Evolutionary conservation across 164 flowering plant genomes (phyloP), one percentile per base, ranked within the genome.

Genomic region (Magnolia sinica): DNA sequence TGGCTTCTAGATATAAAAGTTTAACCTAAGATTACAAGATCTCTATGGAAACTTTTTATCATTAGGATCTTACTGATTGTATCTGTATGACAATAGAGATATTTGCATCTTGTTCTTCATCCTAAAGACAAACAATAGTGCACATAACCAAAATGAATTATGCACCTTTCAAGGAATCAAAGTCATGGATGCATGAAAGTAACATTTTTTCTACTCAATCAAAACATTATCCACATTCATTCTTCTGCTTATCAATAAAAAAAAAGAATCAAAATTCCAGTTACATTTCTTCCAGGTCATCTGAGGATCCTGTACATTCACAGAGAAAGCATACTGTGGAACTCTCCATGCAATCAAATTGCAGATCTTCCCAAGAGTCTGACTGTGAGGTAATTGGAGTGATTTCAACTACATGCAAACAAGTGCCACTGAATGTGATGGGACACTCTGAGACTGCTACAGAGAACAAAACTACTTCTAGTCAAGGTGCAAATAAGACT

Each of bases 211-310:
- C 1, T 16, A 55, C 18, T 11, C 61, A 55, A 55, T 55, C 11
- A 11, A 3, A 55, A 16, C 2, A 55, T 16, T 55, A 16, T 55
- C 61, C 19, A 55, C 13, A 55, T 55, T 55, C 61, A 37, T 37
- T 37, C 61, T 14, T 55, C 61, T 55, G 61, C 61, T 11, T 55
- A 8, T 55, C 18, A 11, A 11, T 55, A 55, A 55, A 55, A 55
- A 55, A 55, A 55, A 16, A 55, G 14, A 4, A 55, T 13, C 14
- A 55, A 55, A 37, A 55, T 16, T 76, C 55, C 3, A 37, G 9
- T 63, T 71, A 37, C 64, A 37, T 72, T 67, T n/a, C 73, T 84
- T 84, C 76, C 87, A 92, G 98, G 88, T 79, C 93, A 59, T 29
- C 72, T 27, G 87, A 78, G 80, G 84, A 76, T 79, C 65, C 78